These are phyloP conservation scores for Retiboletus flavoniger DNA, from an alignment of 1,284 basidiomycete genomes.

Conservation along the genomic window DNA sequence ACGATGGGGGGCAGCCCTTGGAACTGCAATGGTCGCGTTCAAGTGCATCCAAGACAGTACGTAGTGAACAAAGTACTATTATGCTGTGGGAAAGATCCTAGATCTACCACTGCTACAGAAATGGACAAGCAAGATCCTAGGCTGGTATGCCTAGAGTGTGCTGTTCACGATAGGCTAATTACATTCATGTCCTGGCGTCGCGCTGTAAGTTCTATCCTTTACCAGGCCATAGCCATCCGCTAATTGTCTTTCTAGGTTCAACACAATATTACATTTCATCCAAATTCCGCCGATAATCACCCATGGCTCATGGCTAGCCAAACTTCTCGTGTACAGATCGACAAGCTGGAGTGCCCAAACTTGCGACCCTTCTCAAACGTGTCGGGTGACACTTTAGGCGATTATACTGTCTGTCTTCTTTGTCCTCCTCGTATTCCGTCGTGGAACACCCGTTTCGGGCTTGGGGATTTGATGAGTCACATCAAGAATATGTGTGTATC, in stretches of 20 bases:
- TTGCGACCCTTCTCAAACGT: background rate
- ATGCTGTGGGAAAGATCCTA: conserved; percentile 27
- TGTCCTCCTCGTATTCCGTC: conserved; percentile 32
- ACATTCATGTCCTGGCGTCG: conserved; percentile 27
- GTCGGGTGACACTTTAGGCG: conserved; percentile 6
- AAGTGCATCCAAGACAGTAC: conserved; percentile 22
- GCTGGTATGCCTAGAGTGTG: conserved; percentile 23
- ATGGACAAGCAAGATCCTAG: conserved; percentile 26
- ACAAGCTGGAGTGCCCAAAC: background rate
- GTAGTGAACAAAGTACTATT: conserved; percentile 19
- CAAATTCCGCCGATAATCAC: background rate
- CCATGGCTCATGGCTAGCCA: conserved; percentile 15
- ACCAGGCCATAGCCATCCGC: background rate
- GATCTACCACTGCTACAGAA: conserved; percentile 26
- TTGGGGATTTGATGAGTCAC: conserved; percentile 19
- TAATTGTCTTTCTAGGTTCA: conserved; percentile 18
- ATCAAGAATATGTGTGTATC: conserved; percentile 22
- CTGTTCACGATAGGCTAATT: conserved; percentile 3
- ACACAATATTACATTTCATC: conserved; percentile 22
- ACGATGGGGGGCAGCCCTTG: conserved; percentile 34
- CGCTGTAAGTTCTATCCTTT: conserved; percentile 16
- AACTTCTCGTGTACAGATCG: background rate
- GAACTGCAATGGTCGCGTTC: conserved; percentile 29
- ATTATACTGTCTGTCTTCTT: conserved; percentile 26
- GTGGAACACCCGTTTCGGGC: conserved; percentile 27